Base-by-base conservation (phyloP, 768 basidiomycete species). In the Suillus subluteus region DNA sequence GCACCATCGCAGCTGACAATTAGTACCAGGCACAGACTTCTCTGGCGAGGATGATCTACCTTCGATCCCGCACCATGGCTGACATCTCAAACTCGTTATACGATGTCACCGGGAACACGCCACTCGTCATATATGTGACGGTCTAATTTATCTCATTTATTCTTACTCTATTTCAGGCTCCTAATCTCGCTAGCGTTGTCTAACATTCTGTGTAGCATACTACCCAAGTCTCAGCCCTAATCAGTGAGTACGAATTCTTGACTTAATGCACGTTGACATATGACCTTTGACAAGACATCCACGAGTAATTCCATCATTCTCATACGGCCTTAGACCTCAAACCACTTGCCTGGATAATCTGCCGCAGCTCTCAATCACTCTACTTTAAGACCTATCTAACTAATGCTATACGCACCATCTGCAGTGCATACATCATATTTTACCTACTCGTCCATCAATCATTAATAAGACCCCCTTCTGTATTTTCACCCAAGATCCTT, bases 151-250 rank as follows among this genome's bases (percentile, higher is more conserved):
- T 32, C 12, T 32, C 41, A 43, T 61, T 61, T 7, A 61, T 43
- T 61, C 23, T 43, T 61, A 61, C 40, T 61, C 41, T 41, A 61
- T 61, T 43, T 18, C 30, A 30, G 18, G 41, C 12, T 30, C 59
- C 59, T 61, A 61, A 43, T 44, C 6, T 1, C 7, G 6, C 30
- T 30, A 61, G 41, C 41, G 43, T 21, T 41, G 15, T 43, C 59
- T 44, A 21, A 41, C 18, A 43, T 13, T 30, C 26, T 6, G 12
- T 61, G 59, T 12, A 61, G 35, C 55, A 37, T n/a, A 32, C 41
- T 11, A 1, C 18, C 40, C 4, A 32, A 21, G 18, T 21, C 26
- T 43, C 30, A 18, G 18, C 30, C 30, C 18, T 32, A 7, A 30
- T 18, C 18, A 43, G 59, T 61, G 59, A 61, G 59, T 61, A 3